Evolutionary conservation across 2,329 filamentous ascomycete species (phyloP).

Genomic region (Penicillium expansum): DNA sequence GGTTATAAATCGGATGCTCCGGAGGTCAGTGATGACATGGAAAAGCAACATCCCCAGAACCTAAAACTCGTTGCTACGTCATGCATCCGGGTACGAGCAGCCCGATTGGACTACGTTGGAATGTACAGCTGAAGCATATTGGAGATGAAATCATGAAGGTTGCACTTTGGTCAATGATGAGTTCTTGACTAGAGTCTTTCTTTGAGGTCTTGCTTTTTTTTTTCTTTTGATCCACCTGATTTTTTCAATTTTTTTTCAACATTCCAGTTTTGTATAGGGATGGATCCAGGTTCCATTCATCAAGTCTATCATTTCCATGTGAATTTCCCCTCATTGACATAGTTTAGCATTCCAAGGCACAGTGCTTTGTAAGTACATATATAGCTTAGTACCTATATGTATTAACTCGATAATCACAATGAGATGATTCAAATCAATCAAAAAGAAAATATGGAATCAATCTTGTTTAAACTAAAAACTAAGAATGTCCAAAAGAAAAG

Average conservation of each 20-base stretch:
- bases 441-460: no score
- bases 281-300: neutral
- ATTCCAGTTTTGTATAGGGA: neutral
- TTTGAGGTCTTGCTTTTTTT: neutral
- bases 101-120: neutral
- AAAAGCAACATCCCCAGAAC: conserved; percentile 19
- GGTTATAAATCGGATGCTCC: conserved; percentile 32
- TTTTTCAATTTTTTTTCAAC: neutral
- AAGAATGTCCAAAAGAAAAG: no score
- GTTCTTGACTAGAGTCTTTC: conserved; percentile 4
- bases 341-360: neutral
- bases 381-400: no score
- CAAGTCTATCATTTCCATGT: conserved; percentile 1
- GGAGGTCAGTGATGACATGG: conserved; percentile 31
- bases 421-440: no score
- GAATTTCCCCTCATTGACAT: neutral
- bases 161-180: conserved; percentile 15
- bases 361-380: no score
- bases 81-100: conserved; percentile 27
- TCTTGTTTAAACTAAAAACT: no score
- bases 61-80: conserved; percentile 30
- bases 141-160: conserved; percentile 10
- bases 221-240: neutral
- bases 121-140: neutral
- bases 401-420: no score